A percentile compares a stretch with the other conserved stretches of the same genome.
phyloP scores from a whole-genome alignment of 805 yeast species.

The Suhomyces sp. region DNA sequence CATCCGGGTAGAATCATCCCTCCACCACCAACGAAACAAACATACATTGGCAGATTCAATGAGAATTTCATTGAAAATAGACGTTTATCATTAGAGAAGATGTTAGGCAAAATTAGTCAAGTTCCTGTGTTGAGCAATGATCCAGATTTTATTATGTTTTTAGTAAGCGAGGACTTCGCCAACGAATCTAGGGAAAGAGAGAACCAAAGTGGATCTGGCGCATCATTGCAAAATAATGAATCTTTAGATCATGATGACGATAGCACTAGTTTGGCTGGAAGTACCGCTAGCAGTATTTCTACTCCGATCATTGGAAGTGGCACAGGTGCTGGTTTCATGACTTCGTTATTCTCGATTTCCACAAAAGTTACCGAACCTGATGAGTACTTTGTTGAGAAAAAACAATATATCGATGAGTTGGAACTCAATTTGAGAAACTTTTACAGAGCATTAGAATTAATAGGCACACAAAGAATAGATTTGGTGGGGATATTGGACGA shows the following conservation, averaged over 20 bases:
- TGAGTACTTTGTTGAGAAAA: slow-evolving; percentile 70
- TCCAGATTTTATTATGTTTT: slow-evolving; percentile 72
- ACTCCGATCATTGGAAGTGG: slow-evolving; percentile 20
- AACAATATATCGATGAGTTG: slow-evolving; percentile 63
- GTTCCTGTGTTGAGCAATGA: slow-evolving; percentile 63
- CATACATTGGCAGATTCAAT: slow-evolving; percentile 87
- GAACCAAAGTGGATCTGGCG: slow-evolving; percentile 52
- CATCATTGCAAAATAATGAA: slow-evolving; percentile 36
- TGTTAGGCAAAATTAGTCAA: slow-evolving; percentile 71
- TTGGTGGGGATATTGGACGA: slow-evolving; percentile 69
- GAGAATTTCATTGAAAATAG: slow-evolving; percentile 87
- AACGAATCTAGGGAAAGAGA: slow-evolving; percentile 72
- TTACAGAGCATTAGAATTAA: slow-evolving; percentile 67
- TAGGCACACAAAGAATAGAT: slow-evolving; percentile 75
- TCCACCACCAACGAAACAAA: slow-evolving; percentile 91
- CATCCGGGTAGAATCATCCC: slow-evolving; percentile 92
- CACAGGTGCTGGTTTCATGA: slow-evolving; percentile 57
- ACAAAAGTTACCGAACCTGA: slow-evolving; percentile 76
- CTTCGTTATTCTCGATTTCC: slow-evolving; percentile 68
- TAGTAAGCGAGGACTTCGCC: slow-evolving; percentile 69
- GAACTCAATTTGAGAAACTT: slow-evolving; percentile 72
- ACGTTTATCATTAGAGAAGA: slow-evolving; percentile 77
- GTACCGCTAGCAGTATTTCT: slow-evolving; percentile 9
- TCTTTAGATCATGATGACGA: slow-evolving; percentile 35
- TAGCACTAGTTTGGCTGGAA: slow-evolving; percentile 1